Evolutionary conservation across 2,329 filamentous ascomycete genomes (phyloP).

Genomic region (Fusarium sp.): DNA sequence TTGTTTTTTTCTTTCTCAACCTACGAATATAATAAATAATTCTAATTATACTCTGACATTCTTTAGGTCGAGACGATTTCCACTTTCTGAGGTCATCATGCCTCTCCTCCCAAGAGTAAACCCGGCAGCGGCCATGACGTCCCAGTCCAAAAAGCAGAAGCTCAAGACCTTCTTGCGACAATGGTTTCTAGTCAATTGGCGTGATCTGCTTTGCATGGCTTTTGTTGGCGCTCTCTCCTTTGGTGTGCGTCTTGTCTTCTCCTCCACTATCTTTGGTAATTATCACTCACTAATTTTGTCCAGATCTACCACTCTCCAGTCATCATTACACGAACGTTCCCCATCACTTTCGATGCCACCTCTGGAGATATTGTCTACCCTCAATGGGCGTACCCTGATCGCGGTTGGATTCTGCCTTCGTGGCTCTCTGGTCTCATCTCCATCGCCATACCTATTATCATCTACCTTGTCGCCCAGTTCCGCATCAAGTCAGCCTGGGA

Average conservation of each 20-base stretch:
- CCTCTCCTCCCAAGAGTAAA: constrained; percentile 36
- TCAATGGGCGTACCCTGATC: constrained; percentile 73
- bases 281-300: constrained; percentile 9
- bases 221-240: constrained; percentile 58
- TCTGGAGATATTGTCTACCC: constrained; percentile 74
- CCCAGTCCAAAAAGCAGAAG: constrained; percentile 17
- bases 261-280: rapidly evolving
- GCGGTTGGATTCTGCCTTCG: constrained; percentile 72
- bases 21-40: background rate
- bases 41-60: background rate
- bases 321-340: constrained; percentile 70
- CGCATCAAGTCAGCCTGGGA: constrained; percentile 70
- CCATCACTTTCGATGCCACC: constrained; percentile 65
- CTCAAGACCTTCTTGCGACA: constrained; percentile 49
- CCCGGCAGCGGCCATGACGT: constrained; percentile 7
- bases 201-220: constrained; percentile 71
- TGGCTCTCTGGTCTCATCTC: constrained; percentile 69
- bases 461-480: constrained; percentile 70
- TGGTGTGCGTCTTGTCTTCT: constrained; percentile 46
- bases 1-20: background rate
- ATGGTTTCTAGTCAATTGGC: constrained; percentile 71
- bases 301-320: constrained; percentile 68
- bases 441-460: constrained; percentile 67
- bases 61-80: background rate
- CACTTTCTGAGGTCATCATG: constrained; percentile 28